phyloP scores from a whole-genome alignment of 2,329 filamentous ascomycete species.

The Hypoxylon sp. region DNA sequence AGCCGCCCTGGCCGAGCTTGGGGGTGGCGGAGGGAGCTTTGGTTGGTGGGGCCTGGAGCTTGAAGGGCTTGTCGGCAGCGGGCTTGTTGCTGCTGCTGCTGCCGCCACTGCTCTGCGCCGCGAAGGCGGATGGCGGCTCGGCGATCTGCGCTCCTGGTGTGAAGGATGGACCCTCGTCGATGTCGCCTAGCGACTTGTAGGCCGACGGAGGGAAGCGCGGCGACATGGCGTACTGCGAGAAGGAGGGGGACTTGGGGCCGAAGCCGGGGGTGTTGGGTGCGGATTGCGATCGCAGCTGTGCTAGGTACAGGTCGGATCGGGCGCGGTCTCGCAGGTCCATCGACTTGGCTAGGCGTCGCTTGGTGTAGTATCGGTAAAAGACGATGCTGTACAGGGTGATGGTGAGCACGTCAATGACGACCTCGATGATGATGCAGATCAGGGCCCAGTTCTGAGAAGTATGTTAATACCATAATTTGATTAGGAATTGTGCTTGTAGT shows the following conservation, averaged over 20 bases:
- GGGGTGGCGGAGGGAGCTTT: slow-evolving; percentile 82
- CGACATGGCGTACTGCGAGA: slow-evolving; percentile 63
- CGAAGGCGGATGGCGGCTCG: slow-evolving; percentile 71
- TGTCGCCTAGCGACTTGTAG: slow-evolving; percentile 61
- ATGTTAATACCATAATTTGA: slow-evolving; percentile 39
- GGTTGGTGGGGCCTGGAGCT: slow-evolving; percentile 83
- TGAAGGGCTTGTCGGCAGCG: slow-evolving; percentile 72
- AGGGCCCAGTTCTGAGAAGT: slow-evolving; percentile 83
- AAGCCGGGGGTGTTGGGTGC: slow-evolving; percentile 95
- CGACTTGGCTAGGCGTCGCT: slow-evolving; percentile 92
- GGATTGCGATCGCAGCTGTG: slow-evolving; percentile 82
- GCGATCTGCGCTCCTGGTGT: slow-evolving; percentile 62
- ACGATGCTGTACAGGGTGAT: slow-evolving; percentile 93
- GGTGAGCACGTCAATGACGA: slow-evolving; percentile 90
- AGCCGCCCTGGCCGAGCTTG: slow-evolving; percentile 68
- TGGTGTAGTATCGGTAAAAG: slow-evolving; percentile 98
- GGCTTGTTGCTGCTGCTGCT: no score
- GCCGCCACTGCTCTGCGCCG: slow-evolving; percentile 48
- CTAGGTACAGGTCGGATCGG: slow-evolving; percentile 93
- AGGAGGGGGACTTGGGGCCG: slow-evolving; percentile 71
- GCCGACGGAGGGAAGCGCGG: slow-evolving; percentile 67
- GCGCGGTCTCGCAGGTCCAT: slow-evolving; percentile 97
- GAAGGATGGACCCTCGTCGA: slow-evolving; percentile 57
- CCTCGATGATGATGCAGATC: slow-evolving; percentile 96
- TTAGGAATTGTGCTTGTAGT: background rate